These are phyloP conservation scores for Exobasidium cylindrosporum DNA, from an alignment of 1,284 basidiomycete species.

Conservation along the genomic window DNA sequence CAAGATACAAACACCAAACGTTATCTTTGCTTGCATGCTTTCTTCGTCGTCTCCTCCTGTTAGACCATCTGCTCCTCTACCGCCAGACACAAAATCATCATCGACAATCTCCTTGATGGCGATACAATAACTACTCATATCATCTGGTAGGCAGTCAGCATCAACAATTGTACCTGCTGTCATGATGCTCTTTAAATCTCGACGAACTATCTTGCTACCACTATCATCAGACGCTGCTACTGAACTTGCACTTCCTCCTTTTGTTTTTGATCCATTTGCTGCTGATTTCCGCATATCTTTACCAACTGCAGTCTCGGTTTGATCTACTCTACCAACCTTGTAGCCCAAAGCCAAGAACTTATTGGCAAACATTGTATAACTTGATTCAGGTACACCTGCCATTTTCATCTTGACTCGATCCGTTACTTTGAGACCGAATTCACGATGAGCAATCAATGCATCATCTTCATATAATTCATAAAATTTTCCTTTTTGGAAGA, in stretches of 20 bases:
- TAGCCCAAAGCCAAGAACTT: conserved; percentile 68
- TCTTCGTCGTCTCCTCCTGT: conserved; percentile 17
- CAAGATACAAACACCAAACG: conserved; percentile 88
- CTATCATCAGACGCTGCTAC: background rate
- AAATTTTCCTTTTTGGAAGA: conserved; percentile 86
- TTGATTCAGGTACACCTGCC: conserved; percentile 93
- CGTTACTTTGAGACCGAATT: conserved; percentile 63
- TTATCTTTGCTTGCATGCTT: conserved; percentile 20
- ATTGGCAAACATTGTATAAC: conserved; percentile 66
- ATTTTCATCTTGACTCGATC: conserved; percentile 90
- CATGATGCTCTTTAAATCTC: conserved; percentile 91
- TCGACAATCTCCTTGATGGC: conserved; percentile 67
- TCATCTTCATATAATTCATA: conserved; percentile 55
- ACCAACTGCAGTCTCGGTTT: conserved; percentile 83
- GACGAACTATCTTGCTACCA: conserved; percentile 57
- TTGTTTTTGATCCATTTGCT: conserved; percentile 34
- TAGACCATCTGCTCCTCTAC: conserved; percentile 2
- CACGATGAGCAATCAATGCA: conserved; percentile 55
- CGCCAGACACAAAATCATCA: background rate
- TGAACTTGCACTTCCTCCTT: conserved; percentile 17
- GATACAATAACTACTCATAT: conserved; percentile 92
- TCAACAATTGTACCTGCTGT: conserved; percentile 97
- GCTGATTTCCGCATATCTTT: conserved; percentile 62
- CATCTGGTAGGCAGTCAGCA: conserved; percentile 79
- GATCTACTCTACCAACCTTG: conserved; percentile 93